Percentiles rank a stretch among this genome's conserved stretches.
Conservation (phyloP, 1,284 basidiomycete species). For the Cerrena zonata region DNA sequence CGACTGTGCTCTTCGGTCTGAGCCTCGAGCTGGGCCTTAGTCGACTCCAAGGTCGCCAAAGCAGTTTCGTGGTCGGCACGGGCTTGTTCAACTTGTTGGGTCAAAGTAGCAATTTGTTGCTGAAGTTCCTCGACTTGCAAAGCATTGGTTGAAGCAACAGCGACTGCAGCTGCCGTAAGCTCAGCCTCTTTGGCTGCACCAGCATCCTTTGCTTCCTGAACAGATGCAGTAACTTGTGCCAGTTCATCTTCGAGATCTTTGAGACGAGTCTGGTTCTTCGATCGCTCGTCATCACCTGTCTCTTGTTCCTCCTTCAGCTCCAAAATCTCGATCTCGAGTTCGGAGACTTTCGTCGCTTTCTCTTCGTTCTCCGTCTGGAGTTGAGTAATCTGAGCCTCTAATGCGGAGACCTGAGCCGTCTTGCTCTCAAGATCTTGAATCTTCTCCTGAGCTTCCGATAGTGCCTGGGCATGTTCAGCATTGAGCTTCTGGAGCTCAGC, state of each 20-base stretch:
- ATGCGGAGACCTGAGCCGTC: slow-evolving; percentile 37
- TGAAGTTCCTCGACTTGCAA: slow-evolving; percentile 39
- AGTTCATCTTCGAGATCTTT: slow-evolving; percentile 50
- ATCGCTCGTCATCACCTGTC: slow-evolving; percentile 52
- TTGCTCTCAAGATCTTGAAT: slow-evolving; percentile 41
- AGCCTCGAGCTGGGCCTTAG: slow-evolving; percentile 38
- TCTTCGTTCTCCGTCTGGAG: slow-evolving; percentile 70
- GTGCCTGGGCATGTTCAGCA: slow-evolving; percentile 42
- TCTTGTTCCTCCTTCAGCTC: slow-evolving; percentile 73
- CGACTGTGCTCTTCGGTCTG: slow-evolving; percentile 41
- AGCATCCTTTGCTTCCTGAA: slow-evolving; percentile 47
- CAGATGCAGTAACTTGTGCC: slow-evolving; percentile 40
- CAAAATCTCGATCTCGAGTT: slow-evolving; percentile 73
- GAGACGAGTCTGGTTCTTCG: slow-evolving; percentile 41
- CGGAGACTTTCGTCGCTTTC: slow-evolving; percentile 65
- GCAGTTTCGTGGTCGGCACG: slow-evolving; percentile 42
- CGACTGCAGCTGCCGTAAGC: slow-evolving; percentile 36
- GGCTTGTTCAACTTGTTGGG: slow-evolving; percentile 41
- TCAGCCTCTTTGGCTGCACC: slow-evolving; percentile 47
- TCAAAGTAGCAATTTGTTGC: slow-evolving; percentile 42
- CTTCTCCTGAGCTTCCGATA: slow-evolving; percentile 43
- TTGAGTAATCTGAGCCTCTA: slow-evolving; percentile 48
- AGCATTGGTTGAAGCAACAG: slow-evolving; percentile 40
- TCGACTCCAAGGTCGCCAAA: slow-evolving; percentile 42
- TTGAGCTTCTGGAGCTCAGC: slow-evolving; percentile 50